Evolutionary conservation across 2,329 filamentous ascomycete species (phyloP).

Genomic region (Chalara sp.): DNA sequence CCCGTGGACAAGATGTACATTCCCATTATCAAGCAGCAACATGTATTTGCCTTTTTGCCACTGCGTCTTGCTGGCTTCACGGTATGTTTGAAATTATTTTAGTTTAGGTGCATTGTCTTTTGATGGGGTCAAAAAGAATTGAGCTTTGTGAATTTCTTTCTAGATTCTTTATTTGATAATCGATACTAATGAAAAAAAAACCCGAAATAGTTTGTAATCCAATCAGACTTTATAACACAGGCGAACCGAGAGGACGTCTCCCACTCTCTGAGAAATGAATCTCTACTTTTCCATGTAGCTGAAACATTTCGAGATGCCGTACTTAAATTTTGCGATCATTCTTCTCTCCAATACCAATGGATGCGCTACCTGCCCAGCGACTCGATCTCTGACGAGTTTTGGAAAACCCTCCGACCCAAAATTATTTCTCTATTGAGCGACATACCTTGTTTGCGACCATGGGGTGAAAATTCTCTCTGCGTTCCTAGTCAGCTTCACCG

Average conservation of each 20-base stretch:
- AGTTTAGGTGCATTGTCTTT: not conserved
- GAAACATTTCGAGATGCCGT: constrained; percentile 33
- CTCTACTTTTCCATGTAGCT: constrained; percentile 30
- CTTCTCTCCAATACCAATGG: constrained; percentile 35
- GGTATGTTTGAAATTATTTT: not conserved
- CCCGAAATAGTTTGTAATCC: constrained; percentile 37
- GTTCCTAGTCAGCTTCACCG: not conserved
- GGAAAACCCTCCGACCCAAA: not conserved
- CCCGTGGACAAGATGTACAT: no score
- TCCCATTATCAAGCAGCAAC: constrained; percentile 5
- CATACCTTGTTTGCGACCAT: not conserved
- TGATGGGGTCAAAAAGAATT: constrained; percentile 9
- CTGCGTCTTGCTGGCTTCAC: constrained; percentile 6
- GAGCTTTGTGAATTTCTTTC: no score
- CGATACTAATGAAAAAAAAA: no score
- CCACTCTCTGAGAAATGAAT: constrained; percentile 32
- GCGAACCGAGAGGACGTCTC: constrained; percentile 36
- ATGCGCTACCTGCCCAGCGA: constrained; percentile 36
- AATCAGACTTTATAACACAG: constrained; percentile 42
- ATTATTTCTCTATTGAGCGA: not conserved
- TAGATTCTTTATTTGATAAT: constrained; percentile 15
- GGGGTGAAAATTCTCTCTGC: not conserved
- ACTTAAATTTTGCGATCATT: constrained; percentile 30
- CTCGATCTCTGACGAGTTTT: not conserved
- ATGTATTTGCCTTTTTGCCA: constrained; percentile 10